A percentile compares a stretch with the other conserved stretches of the same genome.
phyloP scores from a whole-genome alignment of 768 basidiomycete species.

The Pisolithus microcarpus region DNA sequence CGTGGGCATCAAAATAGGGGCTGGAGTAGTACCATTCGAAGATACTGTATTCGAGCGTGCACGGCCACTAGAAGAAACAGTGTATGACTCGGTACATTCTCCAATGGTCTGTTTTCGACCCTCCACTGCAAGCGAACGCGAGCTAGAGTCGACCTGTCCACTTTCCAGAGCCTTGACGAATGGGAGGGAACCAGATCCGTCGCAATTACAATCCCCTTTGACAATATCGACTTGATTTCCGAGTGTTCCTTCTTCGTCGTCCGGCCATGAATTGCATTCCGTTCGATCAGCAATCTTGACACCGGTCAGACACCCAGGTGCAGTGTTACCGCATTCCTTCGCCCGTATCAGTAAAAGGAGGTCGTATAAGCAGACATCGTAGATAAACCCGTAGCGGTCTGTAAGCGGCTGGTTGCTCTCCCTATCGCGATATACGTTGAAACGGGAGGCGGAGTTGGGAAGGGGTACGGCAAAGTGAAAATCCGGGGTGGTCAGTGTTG shows the following conservation, averaged over 20 bases:
- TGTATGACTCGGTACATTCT: conserved; percentile 32
- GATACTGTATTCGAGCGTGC: conserved; percentile 38
- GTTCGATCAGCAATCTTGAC: conserved; percentile 81
- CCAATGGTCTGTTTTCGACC: conserved; percentile 21
- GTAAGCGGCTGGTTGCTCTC: conserved; percentile 57
- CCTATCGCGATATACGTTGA: conserved; percentile 43
- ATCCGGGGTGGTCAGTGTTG: conserved; percentile 63
- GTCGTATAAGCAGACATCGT: conserved; percentile 78
- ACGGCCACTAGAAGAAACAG: conserved; percentile 44
- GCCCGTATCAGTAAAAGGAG: conserved; percentile 68
- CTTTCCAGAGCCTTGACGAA: conserved; percentile 5
- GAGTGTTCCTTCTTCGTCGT: conserved; percentile 44
- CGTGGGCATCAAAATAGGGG: conserved; percentile 8
- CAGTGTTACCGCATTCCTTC: conserved; percentile 62
- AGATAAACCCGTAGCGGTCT: conserved; percentile 88
- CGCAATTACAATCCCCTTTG: conserved; percentile 36
- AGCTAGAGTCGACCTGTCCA: conserved; percentile 5
- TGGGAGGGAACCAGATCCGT: conserved; percentile 20
- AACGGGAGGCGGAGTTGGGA: conserved; percentile 48
- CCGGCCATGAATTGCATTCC: conserved; percentile 74
- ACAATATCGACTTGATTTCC: conserved; percentile 30
- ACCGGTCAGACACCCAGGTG: conserved; percentile 80
- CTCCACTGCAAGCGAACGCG: conserved; percentile 13
- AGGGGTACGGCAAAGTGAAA: conserved; percentile 68
- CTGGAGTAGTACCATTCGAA: conserved; percentile 13